phyloP scores from a whole-genome alignment of 2,329 filamentous ascomycete species.

The Thelonectria olida region DNA sequence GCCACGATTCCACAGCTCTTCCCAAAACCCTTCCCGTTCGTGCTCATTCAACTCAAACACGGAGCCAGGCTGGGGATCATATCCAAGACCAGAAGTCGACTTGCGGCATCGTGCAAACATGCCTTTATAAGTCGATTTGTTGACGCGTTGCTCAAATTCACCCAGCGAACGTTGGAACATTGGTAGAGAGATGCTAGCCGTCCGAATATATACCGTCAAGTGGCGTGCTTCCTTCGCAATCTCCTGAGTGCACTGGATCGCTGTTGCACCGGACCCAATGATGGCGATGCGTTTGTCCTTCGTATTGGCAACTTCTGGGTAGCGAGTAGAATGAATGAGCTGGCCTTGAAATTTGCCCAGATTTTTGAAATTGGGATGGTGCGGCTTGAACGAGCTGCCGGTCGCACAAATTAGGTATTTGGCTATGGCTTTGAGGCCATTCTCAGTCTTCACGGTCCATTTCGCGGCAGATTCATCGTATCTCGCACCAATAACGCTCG shows the following conservation, averaged over 20 bases:
- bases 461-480: conserved; percentile 29
- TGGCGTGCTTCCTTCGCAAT: conserved; percentile 46
- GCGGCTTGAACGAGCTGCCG: conserved; percentile 55
- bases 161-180: conserved; percentile 61
- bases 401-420: conserved; percentile 56
- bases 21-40: conserved; percentile 54
- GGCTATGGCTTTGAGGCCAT: too few species aligned
- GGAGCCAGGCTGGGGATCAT: conserved; percentile 14
- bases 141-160: conserved; percentile 54
- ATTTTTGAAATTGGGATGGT: conserved; percentile 48
- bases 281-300: conserved; percentile 40
- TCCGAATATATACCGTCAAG: conserved; percentile 63
- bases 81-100: conserved; percentile 8
- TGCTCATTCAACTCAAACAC: conserved; percentile 42
- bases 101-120: conserved; percentile 32
- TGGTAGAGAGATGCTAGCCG: conserved; percentile 66
- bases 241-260: conserved; percentile 42
- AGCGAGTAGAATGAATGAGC: conserved; percentile 42
- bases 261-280: conserved; percentile 45
- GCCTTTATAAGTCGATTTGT: conserved; percentile 43
- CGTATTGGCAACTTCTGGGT: conserved; percentile 34
- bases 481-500: conserved; percentile 9
- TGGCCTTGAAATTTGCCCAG: conserved; percentile 42
- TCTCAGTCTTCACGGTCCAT: conserved; percentile 56
- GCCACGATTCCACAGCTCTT: conserved; percentile 55